Evolutionary conservation across 768 basidiomycete species (phyloP).

Genomic region (Suillus weaverae): DNA sequence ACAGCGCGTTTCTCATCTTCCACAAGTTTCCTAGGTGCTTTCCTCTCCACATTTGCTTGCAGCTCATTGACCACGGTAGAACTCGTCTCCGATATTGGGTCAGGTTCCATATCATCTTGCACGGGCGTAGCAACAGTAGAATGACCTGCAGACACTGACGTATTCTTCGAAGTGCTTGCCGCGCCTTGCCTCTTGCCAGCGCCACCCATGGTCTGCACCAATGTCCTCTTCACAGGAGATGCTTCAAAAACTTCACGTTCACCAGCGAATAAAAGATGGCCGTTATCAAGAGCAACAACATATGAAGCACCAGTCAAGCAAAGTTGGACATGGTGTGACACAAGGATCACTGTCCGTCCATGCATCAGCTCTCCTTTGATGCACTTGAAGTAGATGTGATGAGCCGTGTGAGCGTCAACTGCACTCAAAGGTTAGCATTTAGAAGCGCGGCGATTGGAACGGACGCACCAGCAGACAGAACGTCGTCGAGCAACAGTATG

Average conservation of each 20-base stretch:
- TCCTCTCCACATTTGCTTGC: slow-evolving; percentile 39
- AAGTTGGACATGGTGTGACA: slow-evolving; percentile 93
- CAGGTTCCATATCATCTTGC: slow-evolving; percentile 13
- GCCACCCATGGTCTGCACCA: slow-evolving; percentile 58
- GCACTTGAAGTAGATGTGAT: slow-evolving; percentile 79
- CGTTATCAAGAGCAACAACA: slow-evolving; percentile 75
- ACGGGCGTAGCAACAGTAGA: slow-evolving; percentile 22
- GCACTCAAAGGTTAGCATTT: slow-evolving; percentile 6
- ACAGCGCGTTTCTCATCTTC: slow-evolving; percentile 83
- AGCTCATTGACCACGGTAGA: slow-evolving; percentile 43
- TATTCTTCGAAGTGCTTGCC: slow-evolving; percentile 11
- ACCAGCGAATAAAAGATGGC: slow-evolving; percentile 74
- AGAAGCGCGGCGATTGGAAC: neutral
- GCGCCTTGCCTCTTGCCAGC: slow-evolving; percentile 45
- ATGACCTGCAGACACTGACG: slow-evolving; percentile 11
- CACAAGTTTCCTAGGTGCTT: slow-evolving; percentile 74
- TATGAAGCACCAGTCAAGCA: slow-evolving; percentile 79
- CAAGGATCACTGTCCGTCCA: slow-evolving; percentile 83
- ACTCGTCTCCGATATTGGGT: slow-evolving; percentile 40
- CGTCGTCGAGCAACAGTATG: slow-evolving; percentile 82
- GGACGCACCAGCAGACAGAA: slow-evolving; percentile 48
- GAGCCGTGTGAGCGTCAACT: slow-evolving; percentile 87
- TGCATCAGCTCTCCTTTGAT: slow-evolving; percentile 74
- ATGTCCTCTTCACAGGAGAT: slow-evolving; percentile 64
- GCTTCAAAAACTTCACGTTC: slow-evolving; percentile 58